Evolutionary conservation across 306 rosid species (phyloP).

Genomic region (Canavalia ensiformis): DNA sequence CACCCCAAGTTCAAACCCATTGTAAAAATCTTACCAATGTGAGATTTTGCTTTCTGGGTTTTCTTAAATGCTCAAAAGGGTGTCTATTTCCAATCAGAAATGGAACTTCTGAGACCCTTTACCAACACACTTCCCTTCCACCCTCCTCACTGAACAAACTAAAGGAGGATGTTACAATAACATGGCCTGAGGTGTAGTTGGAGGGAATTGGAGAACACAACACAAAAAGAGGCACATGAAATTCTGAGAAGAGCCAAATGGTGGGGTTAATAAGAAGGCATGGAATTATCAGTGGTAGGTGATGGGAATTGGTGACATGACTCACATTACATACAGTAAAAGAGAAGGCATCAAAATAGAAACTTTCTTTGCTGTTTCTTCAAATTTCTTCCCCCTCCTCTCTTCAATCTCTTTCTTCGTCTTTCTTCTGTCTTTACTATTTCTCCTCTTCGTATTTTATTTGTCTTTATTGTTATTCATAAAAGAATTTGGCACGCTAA

Average conservation of each 20-base stretch:
- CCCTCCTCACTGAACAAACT: conserved; percentile 20
- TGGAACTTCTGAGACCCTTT: not conserved
- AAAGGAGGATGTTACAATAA: conserved; percentile 30
- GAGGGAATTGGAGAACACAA: conserved; percentile 54
- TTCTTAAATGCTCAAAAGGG: conserved; percentile 48
- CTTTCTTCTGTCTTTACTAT: not conserved
- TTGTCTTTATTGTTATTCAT: not conserved
- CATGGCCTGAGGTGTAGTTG: conserved; percentile 43
- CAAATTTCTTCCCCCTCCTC: conserved; percentile 53
- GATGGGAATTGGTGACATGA: conserved; percentile 53
- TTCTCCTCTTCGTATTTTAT: not conserved
- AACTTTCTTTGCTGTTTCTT: conserved; percentile 72
- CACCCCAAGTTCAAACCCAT: conserved; percentile 30
- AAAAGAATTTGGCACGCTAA: not conserved
- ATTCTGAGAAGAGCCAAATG: conserved; percentile 57
- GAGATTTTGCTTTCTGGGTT: conserved; percentile 43
- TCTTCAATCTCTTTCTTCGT: conserved; percentile 29
- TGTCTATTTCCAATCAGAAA: conserved; percentile 40
- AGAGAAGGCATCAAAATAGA: conserved; percentile 60
- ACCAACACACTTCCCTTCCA: not conserved
- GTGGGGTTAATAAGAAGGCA: conserved; percentile 69
- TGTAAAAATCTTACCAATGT: conserved; percentile 24
- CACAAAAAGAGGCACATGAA: conserved; percentile 52
- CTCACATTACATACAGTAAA: conserved; percentile 71
- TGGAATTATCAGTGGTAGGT: conserved; percentile 82